These are phyloP conservation scores for Coprinopsis sp. DNA, from an alignment of 768 basidiomycete species.

Conservation along the genomic window DNA sequence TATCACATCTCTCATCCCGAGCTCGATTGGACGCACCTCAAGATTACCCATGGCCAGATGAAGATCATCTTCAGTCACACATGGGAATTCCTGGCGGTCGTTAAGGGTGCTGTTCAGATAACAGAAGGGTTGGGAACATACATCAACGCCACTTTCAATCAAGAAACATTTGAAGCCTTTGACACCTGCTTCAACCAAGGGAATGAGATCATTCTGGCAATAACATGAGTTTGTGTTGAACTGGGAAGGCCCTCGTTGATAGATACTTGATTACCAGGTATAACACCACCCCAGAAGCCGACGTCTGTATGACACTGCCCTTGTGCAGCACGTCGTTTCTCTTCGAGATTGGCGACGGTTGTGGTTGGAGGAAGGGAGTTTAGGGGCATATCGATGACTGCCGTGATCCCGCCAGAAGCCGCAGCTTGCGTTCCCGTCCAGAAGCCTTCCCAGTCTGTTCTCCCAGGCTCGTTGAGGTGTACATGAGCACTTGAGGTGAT, in stretches of 20 bases:
- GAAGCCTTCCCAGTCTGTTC: conserved; percentile 94
- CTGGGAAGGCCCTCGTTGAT: too few relatives aligned
- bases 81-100: conserved; percentile 81
- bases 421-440: conserved; percentile 89
- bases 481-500: conserved; percentile 60
- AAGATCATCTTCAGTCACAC: conserved; percentile 69
- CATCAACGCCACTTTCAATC: conserved; percentile 93
- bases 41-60: conserved; percentile 66
- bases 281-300: conserved; percentile 93
- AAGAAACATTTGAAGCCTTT: conserved; percentile 98
- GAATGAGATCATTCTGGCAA: conserved; percentile 60
- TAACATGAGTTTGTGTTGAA: background rate
- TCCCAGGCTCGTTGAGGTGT: conserved; percentile 90
- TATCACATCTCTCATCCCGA: conserved; percentile 7
- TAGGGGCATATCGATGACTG: conserved; percentile 95
- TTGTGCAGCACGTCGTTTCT: conserved; percentile 66
- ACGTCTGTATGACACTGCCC: conserved; percentile 78
- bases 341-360: conserved; percentile 66
- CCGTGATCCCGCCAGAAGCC: conserved; percentile 90
- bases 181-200: conserved; percentile 76
- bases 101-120: conserved; percentile 8
- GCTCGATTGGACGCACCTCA: conserved; percentile 44
- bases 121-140: conserved; percentile 34
- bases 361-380: conserved; percentile 97
- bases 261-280: conserved; percentile 82